Conservation (phyloP, 208 protist species). For the Acanthamoeba healyi region DNA sequence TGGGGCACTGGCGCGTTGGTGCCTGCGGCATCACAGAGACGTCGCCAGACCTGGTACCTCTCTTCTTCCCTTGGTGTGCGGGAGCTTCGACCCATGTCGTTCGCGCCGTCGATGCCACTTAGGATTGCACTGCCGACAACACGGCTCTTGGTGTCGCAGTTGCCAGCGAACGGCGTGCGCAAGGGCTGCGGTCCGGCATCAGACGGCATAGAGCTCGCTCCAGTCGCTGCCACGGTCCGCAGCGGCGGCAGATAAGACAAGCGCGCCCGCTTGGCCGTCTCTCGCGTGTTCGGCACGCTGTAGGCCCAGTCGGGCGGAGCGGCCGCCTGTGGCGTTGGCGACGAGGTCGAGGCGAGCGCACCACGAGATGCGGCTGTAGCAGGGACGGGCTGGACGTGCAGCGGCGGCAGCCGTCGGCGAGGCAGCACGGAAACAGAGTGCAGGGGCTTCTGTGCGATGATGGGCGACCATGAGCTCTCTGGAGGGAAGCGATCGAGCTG, state of each 20-base stretch:
- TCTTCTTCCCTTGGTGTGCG: background rate
- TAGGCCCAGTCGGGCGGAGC: background rate
- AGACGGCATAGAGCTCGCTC: background rate
- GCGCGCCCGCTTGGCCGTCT: background rate
- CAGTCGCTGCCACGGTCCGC: background rate
- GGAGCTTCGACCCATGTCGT: background rate
- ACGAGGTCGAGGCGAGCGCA: too few species aligned
- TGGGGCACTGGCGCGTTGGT: background rate
- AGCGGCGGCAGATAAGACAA: background rate
- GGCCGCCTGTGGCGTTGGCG: background rate
- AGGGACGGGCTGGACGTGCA: background rate
- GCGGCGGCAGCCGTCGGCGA: background rate
- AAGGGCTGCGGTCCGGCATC: background rate
- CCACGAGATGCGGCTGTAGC: background rate
- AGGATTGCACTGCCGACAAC: too few species aligned
- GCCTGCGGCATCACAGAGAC: background rate
- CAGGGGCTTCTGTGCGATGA: too few species aligned
- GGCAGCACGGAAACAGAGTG: background rate
- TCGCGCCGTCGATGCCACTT: too few species aligned
- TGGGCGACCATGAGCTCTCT: background rate
- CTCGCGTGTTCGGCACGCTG: background rate
- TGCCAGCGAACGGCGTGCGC: background rate
- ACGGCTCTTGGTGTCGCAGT: background rate
- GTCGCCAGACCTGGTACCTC: conserved; percentile 20
- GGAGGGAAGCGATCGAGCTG: background rate